phyloP scores from a whole-genome alignment of 345 rosid genomes.

The Aquilaria yunnanensis region DNA sequence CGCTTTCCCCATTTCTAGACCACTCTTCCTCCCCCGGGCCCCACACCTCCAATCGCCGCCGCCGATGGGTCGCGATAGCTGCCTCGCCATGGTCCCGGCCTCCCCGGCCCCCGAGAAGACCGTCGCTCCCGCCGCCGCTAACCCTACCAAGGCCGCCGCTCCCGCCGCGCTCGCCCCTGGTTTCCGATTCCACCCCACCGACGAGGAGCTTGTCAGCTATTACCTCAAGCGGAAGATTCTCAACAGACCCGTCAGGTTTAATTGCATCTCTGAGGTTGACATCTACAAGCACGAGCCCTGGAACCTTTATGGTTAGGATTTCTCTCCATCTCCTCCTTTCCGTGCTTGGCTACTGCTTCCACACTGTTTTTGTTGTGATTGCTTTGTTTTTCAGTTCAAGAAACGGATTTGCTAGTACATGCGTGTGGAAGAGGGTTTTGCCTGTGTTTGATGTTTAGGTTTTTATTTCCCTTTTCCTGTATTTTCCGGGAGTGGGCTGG shows the following conservation, averaged over 20 bases:
- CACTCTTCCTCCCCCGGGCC: background rate
- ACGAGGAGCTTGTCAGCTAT: conserved; percentile 78
- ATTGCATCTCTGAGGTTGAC: conserved; percentile 74
- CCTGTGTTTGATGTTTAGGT: conserved; percentile 2
- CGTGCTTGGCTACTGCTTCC: conserved; percentile 8
- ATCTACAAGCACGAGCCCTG: conserved; percentile 87
- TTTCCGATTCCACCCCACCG: conserved; percentile 90
- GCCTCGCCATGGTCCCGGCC: background rate
- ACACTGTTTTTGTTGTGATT: conserved; percentile 1
- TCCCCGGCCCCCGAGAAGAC: conserved; percentile 5
- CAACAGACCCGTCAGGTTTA: conserved; percentile 60
- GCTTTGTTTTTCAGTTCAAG: background rate
- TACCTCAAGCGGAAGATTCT: conserved; percentile 82
- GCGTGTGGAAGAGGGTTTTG: background rate
- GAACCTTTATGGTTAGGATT: conserved; percentile 61
- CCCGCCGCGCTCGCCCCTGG: conserved; percentile 80
- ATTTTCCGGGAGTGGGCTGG: background rate
- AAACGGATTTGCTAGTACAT: background rate
- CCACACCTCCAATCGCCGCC: conserved; percentile 3
- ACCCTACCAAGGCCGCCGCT: conserved; percentile 18
- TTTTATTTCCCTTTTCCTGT: conserved; percentile 2
- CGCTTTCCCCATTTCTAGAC: background rate
- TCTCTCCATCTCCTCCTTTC: background rate
- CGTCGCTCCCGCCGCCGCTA: conserved; percentile 13
- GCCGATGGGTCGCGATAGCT: conserved; percentile 30